Evolutionary conservation across 139 green algal species (phyloP).

Genomic region (Chlamydomonas sphaeroides): DNA sequence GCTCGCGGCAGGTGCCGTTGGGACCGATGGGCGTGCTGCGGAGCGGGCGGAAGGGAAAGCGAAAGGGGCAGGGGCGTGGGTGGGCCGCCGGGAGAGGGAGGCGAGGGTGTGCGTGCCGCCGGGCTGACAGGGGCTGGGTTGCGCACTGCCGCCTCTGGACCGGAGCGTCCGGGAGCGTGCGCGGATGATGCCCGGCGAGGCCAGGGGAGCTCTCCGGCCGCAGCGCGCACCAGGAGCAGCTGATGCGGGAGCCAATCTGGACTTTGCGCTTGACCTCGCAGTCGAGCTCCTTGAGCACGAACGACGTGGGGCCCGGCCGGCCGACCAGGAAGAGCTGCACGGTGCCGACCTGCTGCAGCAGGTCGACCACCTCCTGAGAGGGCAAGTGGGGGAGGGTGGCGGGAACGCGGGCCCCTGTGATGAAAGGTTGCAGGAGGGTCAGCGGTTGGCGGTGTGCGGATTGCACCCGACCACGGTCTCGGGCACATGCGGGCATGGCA

Average conservation of each 20-base stretch:
- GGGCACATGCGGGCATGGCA: no score
- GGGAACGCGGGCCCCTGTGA: no score
- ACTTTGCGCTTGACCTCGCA: conserved; percentile 59
- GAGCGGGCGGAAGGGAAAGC: background rate
- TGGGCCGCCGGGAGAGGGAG: background rate
- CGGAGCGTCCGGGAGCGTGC: no score
- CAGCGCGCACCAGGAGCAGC: conserved; percentile 51
- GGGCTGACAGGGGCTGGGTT: no score
- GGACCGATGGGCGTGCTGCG: conserved; percentile 7
- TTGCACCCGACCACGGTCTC: no score
- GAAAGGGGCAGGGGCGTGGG: no score
- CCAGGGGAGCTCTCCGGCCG: no score
- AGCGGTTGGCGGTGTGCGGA: no score
- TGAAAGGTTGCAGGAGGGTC: no score
- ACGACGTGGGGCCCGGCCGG: conserved; percentile 62
- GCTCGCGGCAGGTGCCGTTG: conserved; percentile 47
- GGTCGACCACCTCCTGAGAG: conserved; percentile 57
- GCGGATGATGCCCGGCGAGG: no score
- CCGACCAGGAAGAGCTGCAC: conserved; percentile 61
- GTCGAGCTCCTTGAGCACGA: conserved; percentile 60
- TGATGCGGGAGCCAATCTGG: conserved; percentile 48
- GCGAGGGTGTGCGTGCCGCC: background rate
- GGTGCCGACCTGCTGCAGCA: conserved; percentile 41
- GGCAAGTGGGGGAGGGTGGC: no score
- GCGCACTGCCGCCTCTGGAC: no score